These are phyloP conservation scores for Lentinula detonsa DNA, from an alignment of 768 basidiomycete species.

Conservation along the genomic window DNA sequence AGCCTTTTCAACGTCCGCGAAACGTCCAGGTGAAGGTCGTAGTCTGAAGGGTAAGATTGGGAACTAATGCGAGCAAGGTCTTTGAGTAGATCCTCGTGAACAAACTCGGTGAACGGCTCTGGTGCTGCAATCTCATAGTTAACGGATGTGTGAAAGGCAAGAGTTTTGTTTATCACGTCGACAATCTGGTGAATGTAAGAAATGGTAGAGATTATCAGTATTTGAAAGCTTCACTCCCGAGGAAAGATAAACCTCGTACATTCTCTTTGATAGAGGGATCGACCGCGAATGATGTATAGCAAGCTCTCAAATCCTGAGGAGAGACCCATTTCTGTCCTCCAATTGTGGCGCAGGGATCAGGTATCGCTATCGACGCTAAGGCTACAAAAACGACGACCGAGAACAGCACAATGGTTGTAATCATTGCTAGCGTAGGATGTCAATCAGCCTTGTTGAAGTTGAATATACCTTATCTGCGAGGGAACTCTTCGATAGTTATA, in stretches of 20 bases:
- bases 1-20: conserved; percentile 29
- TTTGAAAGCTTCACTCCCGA: not conserved
- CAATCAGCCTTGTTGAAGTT: not conserved
- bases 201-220: not conserved
- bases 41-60: conserved; percentile 25
- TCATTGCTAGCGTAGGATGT: not conserved
- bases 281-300: conserved; percentile 28
- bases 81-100: conserved; percentile 28
- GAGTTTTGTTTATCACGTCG: conserved; percentile 31
- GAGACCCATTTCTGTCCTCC: conserved; percentile 30
- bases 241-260: conserved; percentile 14
- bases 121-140: conserved; percentile 32
- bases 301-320: conserved; percentile 26
- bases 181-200: conserved; percentile 19
- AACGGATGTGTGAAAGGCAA: conserved; percentile 32
- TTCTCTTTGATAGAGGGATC: conserved; percentile 25
- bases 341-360: conserved; percentile 30
- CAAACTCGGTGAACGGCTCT: conserved; percentile 25
- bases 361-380: not conserved
- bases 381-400: not conserved
- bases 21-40: conserved; percentile 29
- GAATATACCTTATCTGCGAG: too few relatives aligned
- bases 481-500: too few relatives aligned
- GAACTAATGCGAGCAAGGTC: conserved; percentile 29
- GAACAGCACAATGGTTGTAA: not conserved